A percentile compares a stretch with the other conserved stretches of the same genome.
phyloP scores from a whole-genome alignment of 78 protist species.

The Guillardia theta region DNA sequence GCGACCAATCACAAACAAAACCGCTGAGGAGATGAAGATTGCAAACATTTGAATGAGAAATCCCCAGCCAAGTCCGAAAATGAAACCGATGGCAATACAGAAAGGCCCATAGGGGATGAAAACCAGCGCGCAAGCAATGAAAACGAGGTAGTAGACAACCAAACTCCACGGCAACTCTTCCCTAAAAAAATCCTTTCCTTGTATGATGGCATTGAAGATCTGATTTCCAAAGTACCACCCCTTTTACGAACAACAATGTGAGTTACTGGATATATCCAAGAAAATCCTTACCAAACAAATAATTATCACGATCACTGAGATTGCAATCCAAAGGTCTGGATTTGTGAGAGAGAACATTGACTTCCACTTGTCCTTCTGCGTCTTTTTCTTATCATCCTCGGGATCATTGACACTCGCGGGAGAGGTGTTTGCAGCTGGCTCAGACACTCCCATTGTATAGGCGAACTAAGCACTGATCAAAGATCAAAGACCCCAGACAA shows the following conservation, averaged over 20 bases:
- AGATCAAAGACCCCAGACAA: too few relatives aligned
- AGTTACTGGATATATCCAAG: neutral
- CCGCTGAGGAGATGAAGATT: neutral
- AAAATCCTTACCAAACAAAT: neutral
- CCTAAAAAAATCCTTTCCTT: neutral
- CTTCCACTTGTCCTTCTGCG: neutral
- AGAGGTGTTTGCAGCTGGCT: too few relatives aligned
- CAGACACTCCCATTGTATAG: too few relatives aligned
- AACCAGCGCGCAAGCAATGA: neutral
- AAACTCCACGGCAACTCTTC: neutral
- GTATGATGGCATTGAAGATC: neutral
- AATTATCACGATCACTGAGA: neutral
- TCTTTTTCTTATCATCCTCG: neutral
- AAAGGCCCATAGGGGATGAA: conserved; percentile 14
- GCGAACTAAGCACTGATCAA: too few relatives aligned
- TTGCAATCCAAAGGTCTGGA: neutral
- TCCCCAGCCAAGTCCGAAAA: conserved; percentile 6
- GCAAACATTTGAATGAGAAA: neutral
- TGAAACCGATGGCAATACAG: conserved; percentile 17
- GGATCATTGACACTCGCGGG: too few relatives aligned
- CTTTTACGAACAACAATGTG: neutral
- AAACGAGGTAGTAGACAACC: neutral
- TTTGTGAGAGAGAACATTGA: neutral
- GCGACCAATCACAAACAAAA: neutral
- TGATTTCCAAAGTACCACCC: conserved; percentile 23